These are phyloP conservation scores for Apocynum venetum DNA, from an alignment of 257 asterid species.

Conservation along the genomic window DNA sequence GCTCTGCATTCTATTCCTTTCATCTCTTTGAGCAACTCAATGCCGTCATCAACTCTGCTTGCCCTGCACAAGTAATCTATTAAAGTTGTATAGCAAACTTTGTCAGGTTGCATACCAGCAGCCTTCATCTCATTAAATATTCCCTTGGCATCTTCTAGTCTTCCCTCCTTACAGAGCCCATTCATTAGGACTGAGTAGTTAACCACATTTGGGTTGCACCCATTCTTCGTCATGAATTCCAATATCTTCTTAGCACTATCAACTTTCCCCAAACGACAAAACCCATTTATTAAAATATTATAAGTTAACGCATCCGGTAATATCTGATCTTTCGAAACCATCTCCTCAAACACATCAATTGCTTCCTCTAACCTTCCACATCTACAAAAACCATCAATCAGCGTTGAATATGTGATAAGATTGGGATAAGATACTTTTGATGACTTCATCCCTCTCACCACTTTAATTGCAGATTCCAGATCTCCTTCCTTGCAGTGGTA, in stretches of 20 bases:
- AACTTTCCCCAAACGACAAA: conserved; percentile 57
- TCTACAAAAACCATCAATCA: conserved; percentile 72
- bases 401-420: conserved; percentile 84
- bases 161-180: conserved; percentile 71
- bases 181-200: conserved; percentile 73
- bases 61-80: conserved; percentile 60
- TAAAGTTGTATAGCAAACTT: conserved; percentile 63
- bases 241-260: conserved; percentile 61
- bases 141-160: conserved; percentile 59
- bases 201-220: conserved; percentile 69
- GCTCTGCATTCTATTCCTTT: conserved; percentile 48
- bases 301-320: conserved; percentile 86
- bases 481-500: conserved; percentile 75
- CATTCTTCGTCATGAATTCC: conserved; percentile 78
- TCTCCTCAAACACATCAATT: conserved; percentile 62
- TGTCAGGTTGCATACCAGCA: conserved; percentile 56
- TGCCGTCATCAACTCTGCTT: conserved; percentile 58
- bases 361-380: conserved; percentile 69
- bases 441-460: conserved; percentile 75
- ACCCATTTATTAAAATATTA: conserved; percentile 68
- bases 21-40: conserved; percentile 78
- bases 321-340: conserved; percentile 73
- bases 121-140: conserved; percentile 50
- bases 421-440: conserved; percentile 55
- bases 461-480: conserved; percentile 60